Percentiles rank a stretch among this genome's conserved stretches.
Evolutionary conservation across 768 basidiomycete species (phyloP).

Genomic region (Mycena leptocephala): DNA sequence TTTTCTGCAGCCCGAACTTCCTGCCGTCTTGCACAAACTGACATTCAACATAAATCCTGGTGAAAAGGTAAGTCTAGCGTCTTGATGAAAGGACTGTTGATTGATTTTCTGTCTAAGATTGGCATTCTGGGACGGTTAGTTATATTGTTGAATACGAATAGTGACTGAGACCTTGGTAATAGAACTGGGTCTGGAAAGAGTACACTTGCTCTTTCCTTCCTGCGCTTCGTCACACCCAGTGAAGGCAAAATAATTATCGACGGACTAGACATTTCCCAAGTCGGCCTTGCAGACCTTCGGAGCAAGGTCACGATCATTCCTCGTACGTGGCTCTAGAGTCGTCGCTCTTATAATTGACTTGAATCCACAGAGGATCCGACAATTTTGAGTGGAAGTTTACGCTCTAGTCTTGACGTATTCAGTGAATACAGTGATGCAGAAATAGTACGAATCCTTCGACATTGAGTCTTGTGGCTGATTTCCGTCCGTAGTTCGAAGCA

Average conservation of each 20-base stretch:
- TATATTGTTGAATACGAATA: no score
- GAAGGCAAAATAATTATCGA: slow-evolving; percentile 77
- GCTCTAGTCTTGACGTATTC: slow-evolving; percentile 89
- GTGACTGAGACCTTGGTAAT: no score
- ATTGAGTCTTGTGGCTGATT: background rate
- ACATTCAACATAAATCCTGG: slow-evolving; percentile 82
- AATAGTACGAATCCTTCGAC: no score
- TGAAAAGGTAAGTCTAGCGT: no score
- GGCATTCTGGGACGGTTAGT: no score
- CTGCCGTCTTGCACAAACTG: slow-evolving; percentile 86
- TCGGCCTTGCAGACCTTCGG: slow-evolving; percentile 81
- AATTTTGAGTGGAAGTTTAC: slow-evolving; percentile 86
- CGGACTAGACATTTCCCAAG: slow-evolving; percentile 73
- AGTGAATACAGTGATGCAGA: slow-evolving; percentile 90
- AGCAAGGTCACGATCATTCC: slow-evolving; percentile 82
- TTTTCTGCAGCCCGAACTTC: slow-evolving; percentile 80
- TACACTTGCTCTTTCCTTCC: slow-evolving; percentile 88
- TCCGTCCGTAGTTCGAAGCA: slow-evolving; percentile 73
- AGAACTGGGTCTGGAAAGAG: slow-evolving; percentile 86
- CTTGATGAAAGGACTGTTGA: background rate
- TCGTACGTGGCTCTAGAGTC: slow-evolving; percentile 67
- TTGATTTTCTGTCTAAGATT: background rate
- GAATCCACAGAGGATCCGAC: slow-evolving; percentile 94
- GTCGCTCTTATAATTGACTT: background rate
- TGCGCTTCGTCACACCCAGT: slow-evolving; percentile 85